A percentile compares a stretch with the other conserved stretches of the same genome.
Conservation (phyloP, 2,329 filamentous ascomycete species). For the Fusarium devonianum region DNA sequence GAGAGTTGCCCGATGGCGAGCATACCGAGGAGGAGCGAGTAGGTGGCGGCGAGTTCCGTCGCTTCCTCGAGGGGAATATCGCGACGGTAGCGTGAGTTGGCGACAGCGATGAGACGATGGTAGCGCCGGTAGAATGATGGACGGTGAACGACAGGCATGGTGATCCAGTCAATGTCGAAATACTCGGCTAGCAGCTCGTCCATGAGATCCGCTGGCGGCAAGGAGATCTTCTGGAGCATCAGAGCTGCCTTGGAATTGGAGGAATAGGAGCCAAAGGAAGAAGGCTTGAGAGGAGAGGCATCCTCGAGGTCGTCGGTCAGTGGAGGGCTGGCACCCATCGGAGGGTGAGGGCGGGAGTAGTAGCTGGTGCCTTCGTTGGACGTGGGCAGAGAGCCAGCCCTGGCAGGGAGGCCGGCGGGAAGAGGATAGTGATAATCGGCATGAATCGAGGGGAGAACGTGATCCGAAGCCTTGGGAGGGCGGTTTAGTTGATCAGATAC, state of each 20-base stretch:
- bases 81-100: conserved; percentile 40
- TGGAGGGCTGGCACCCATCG: conserved; percentile 39
- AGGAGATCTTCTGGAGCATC: conserved; percentile 40
- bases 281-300: conserved; percentile 24
- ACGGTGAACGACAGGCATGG: conserved; percentile 36
- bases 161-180: conserved; percentile 38
- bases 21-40: conserved; percentile 37
- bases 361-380: conserved; percentile 31
- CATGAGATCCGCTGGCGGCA: conserved; percentile 39
- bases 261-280: conserved; percentile 41
- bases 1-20: conserved; percentile 38
- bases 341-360: conserved; percentile 25
- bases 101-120: conserved; percentile 39
- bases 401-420: conserved; percentile 18
- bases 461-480: conserved; percentile 24
- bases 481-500: conserved; percentile 27
- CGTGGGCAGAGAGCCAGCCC: conserved; percentile 24
- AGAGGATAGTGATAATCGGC: conserved; percentile 26
- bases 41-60: conserved; percentile 38
- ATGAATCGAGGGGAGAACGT: conserved; percentile 34
- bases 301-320: conserved; percentile 42
- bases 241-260: conserved; percentile 39
- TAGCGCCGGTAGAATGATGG: conserved; percentile 38
- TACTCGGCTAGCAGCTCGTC: conserved; percentile 39
- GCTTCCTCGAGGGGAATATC: conserved; percentile 40